phyloP scores from a whole-genome alignment of 2,329 filamentous ascomycete species.

The Sporothrix euskadiensis region DNA sequence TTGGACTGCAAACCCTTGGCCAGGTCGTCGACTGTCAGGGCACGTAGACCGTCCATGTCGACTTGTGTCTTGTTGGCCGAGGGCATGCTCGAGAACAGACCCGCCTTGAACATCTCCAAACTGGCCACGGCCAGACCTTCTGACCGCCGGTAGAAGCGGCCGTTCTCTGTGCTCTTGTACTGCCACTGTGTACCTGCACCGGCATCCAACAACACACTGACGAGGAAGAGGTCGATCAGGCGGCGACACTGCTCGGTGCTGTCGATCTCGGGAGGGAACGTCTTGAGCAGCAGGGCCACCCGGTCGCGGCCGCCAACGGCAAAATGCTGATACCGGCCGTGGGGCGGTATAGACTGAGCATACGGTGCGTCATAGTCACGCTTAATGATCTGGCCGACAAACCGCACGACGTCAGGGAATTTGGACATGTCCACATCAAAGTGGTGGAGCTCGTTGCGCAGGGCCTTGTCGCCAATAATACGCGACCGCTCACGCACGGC shows the following conservation, averaged over 20 bases:
- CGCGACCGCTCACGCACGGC: conserved; percentile 79
- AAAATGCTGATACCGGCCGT: conserved; percentile 83
- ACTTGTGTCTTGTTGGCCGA: conserved; percentile 78
- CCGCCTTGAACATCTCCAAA: conserved; percentile 90
- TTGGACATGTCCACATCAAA: conserved; percentile 87
- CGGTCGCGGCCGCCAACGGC: conserved; percentile 75
- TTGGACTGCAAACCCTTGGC: conserved; percentile 82
- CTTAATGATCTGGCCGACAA: conserved; percentile 92
- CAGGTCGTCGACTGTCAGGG: conserved; percentile 71
- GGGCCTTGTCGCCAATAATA: conserved; percentile 73
- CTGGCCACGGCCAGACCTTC: conserved; percentile 80
- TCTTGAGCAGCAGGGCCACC: conserved; percentile 67
- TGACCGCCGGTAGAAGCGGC: conserved; percentile 76
- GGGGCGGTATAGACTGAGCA: conserved; percentile 68
- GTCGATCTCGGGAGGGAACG: conserved; percentile 69
- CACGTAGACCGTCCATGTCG: conserved; percentile 76
- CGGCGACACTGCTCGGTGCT: conserved; percentile 72
- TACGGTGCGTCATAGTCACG: conserved; percentile 59
- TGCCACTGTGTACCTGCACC: conserved; percentile 89
- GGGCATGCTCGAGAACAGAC: conserved; percentile 80
- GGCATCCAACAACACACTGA: conserved; percentile 64
- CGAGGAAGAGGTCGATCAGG: conserved; percentile 66
- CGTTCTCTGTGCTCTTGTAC: conserved; percentile 89
- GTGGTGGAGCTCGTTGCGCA: conserved; percentile 74
- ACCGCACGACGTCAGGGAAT: conserved; percentile 78